Evolutionary conservation across 345 rosid species (phyloP), one percentile per base, ranked within the genome.

Genomic region (Laguncularia racemosa): DNA sequence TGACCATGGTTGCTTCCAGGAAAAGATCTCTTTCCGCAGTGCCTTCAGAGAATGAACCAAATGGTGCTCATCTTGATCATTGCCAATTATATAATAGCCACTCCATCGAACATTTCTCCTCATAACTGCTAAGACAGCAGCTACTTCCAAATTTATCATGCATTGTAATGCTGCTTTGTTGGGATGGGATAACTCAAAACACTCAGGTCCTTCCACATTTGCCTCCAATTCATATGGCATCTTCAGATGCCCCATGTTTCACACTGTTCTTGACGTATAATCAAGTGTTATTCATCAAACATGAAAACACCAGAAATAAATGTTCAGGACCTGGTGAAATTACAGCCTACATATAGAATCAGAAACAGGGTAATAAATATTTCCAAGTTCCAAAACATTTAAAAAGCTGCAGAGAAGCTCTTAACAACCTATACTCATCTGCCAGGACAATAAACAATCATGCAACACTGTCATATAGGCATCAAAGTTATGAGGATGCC

Each of bases 81-180:
- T 97, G 58, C 92, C 96, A 6, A 95, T 72, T 81, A 85, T 78
- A 57, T 89, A 93, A 50, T 86, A 95, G 65, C 90, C 92, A 16
- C 95, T 95, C 99, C 99, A 93, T 65, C 92, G 80, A 15, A 87
- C 92, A 75, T 88, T 93, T 81, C 96, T 88, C 72, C 99, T 84
- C 99, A 93, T 89, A 50, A 89, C 86, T 9, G 99, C 87, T 78
- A 93, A 82, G 43, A 93, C 99, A 38, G 96, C 95, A 75, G 95
- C 86, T 57, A 87, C 72, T 72, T 93, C 99, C 0, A 90, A 75
- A 71, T 87, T 89, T 56, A 93, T 84, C 83, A 84, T 78, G 76
- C 93, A 92, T 20, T 89, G 84, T 71, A 86, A 57, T 46, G 86
- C 73, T 64, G 81, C 73, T 65, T 77, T 83, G 69, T 72, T 79